Conservation (phyloP, 768 basidiomycete species). For the Leccinum sublutescens region DNA sequence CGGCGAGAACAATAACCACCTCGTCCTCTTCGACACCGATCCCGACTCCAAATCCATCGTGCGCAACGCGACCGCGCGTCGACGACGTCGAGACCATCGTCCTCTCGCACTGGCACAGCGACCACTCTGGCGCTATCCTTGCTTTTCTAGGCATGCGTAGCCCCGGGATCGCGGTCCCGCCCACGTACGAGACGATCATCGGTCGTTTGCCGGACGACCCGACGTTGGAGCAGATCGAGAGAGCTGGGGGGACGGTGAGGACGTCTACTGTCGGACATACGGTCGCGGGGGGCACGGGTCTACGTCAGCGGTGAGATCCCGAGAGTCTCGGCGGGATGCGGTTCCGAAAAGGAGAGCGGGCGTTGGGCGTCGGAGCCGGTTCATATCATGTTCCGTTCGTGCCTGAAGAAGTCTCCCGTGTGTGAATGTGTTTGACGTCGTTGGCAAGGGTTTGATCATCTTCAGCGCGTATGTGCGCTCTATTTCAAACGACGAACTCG, state of each 20-base stretch:
- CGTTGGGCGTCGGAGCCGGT: constrained; percentile 49
- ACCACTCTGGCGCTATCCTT: constrained; percentile 21
- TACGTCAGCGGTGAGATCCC: constrained; percentile 84
- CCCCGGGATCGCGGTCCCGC: too few relatives aligned
- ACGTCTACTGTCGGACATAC: constrained; percentile 58
- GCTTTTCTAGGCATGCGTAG: constrained; percentile 33
- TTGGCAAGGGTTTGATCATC: constrained; percentile 77
- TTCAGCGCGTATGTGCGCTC: constrained; percentile 70
- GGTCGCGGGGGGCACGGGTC: constrained; percentile 56
- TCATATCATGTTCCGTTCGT: background rate
- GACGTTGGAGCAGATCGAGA: constrained; percentile 61
- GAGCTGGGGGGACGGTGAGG: constrained; percentile 54
- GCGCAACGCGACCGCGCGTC: constrained; percentile 59
- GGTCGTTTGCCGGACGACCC: constrained; percentile 50
- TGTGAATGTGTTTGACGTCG: constrained; percentile 56
- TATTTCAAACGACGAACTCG: background rate
- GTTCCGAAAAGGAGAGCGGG: constrained; percentile 44
- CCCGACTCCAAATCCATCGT: constrained; percentile 73
- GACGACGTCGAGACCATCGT: constrained; percentile 59
- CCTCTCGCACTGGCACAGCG: constrained; percentile 79
- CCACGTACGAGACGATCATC: too few relatives aligned
- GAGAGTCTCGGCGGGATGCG: constrained; percentile 63
- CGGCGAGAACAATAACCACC: constrained; percentile 41
- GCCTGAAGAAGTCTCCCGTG: background rate
- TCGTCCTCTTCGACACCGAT: constrained; percentile 81